phyloP scores from a whole-genome alignment of 306 rosid species.

The Purshia tridentata region DNA sequence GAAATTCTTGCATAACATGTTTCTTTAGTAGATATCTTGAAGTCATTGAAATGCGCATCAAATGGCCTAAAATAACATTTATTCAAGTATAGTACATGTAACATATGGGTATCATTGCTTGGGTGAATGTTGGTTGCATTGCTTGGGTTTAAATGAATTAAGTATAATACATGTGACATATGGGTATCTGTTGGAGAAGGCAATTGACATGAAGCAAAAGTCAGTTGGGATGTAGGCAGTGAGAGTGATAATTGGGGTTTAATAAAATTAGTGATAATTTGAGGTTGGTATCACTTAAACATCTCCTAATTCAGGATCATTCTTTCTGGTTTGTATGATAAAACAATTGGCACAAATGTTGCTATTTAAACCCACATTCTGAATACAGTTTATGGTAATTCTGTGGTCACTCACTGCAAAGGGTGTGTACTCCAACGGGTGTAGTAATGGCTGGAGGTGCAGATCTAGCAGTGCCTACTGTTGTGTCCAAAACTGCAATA shows the following conservation, averaged over 20 bases:
- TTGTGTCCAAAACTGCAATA: constrained; percentile 32
- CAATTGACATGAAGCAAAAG: constrained; percentile 54
- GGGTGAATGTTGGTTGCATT: constrained; percentile 34
- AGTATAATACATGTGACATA: constrained; percentile 31
- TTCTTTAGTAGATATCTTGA: background rate
- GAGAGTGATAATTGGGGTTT: constrained; percentile 22
- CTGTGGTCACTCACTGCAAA: constrained; percentile 11
- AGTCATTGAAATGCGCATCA: background rate
- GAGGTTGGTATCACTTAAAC: constrained; percentile 62
- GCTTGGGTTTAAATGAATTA: constrained; percentile 15
- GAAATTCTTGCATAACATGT: background rate
- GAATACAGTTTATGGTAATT: constrained; percentile 21
- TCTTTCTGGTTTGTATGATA: constrained; percentile 47
- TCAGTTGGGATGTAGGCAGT: constrained; percentile 53
- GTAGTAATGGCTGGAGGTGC: constrained; percentile 35
- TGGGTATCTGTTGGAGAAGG: constrained; percentile 49
- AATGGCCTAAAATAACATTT: background rate
- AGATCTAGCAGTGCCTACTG: constrained; percentile 23
- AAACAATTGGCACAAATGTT: constrained; percentile 34
- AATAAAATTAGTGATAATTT: constrained; percentile 13
- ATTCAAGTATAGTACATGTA: too few relatives aligned
- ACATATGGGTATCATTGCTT: too few relatives aligned
- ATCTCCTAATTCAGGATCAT: constrained; percentile 60
- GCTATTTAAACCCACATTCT: constrained; percentile 46
- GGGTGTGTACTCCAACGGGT: background rate